Conservation (phyloP, 208 protist genomes). For the Tritrichomonas musculus region DNA sequence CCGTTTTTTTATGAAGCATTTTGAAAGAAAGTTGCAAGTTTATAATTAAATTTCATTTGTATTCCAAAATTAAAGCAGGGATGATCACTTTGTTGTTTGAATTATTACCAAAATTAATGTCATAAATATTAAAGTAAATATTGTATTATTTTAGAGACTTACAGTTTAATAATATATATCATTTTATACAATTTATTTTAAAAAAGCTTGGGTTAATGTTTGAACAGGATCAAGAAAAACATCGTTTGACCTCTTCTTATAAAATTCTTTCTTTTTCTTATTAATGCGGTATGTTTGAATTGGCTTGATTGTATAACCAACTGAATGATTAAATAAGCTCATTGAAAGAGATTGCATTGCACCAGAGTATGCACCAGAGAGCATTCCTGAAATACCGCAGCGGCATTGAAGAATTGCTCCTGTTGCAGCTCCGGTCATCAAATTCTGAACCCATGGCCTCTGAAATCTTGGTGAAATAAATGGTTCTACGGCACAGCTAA, state of each 20-base stretch:
- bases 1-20: too few relatives aligned
- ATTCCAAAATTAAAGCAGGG: too few relatives aligned
- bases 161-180: too few relatives aligned
- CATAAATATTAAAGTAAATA: too few relatives aligned
- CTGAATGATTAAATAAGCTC: neutral
- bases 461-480: neutral
- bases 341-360: neutral
- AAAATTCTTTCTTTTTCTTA: neutral
- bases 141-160: too few relatives aligned
- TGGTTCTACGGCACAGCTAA: neutral
- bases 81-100: too few relatives aligned
- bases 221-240: neutral
- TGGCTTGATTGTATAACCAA: neutral
- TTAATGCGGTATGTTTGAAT: neutral
- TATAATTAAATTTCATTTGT: too few relatives aligned
- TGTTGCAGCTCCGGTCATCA: neutral
- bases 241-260: neutral
- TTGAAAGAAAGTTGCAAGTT: too few relatives aligned
- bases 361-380: neutral
- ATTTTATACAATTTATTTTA: too few relatives aligned
- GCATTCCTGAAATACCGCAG: neutral
- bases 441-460: neutral
- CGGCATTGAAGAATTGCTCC: neutral
- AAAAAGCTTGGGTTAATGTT: neutral
- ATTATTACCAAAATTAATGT: too few relatives aligned